Base-by-base conservation (phyloP, 345 rosid species). In the Brassica nigra region DNA sequence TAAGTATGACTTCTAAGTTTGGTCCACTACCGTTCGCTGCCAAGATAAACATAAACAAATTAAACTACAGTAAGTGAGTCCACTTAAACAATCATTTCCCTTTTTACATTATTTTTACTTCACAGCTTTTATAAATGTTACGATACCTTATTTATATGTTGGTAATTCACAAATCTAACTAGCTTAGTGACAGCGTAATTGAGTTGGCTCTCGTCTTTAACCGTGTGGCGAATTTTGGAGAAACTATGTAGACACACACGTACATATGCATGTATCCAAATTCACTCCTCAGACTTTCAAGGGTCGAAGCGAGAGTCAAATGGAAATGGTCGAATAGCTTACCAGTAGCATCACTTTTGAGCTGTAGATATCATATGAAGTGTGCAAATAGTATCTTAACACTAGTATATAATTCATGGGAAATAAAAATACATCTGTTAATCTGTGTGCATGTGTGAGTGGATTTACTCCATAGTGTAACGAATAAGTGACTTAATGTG, bases 401-500 rank as follows among this genome's bases (percentile, higher is more conserved):
- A 59, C 12, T 59, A 28, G 65, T 61, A 28, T 28, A 61, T 4
- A 61, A 61, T 28, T 61, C 16, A 61, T 61, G 34, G 65, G n/a
- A 28, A 61, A 27, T 28, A 4, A 62, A 29, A 62, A 59, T 12
- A 8, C 0, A 9, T 4, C 3, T 20, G 52, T 54, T 5, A 31
- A 16, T 54, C 27, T 29, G 20, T 62, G 44, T 70, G 76, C 37
- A 55, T 75, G 74, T 18, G 66, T 62, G 76, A 27, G 39, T 39
- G 49, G 73, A 66, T 12, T 58, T 66, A 77, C 52, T 78, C 54
- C 77, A 44, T 73, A 58, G 4, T 42, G 62, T 66, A 68, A 74
- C 44, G 39, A 44, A 44, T n/a, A 61, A 62, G 75, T 87, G 86
- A 87, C 85, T 79, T 79, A 73, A 76, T 76, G 84, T 82, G 81